phyloP scores from a whole-genome alignment of 176 grass and related monocot species.

The Avena sativa region DNA sequence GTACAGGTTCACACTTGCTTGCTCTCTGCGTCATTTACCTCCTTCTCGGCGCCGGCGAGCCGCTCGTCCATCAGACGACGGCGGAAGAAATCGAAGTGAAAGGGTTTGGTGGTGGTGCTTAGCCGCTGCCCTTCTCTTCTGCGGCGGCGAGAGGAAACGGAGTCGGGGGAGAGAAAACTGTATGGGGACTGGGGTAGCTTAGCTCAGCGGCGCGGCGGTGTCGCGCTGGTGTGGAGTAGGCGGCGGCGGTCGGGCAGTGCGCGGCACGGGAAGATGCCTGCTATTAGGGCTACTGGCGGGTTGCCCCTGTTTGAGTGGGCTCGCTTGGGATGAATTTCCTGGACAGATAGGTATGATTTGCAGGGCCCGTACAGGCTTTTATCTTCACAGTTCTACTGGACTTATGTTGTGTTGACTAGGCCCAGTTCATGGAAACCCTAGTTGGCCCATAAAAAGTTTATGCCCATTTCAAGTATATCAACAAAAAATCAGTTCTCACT shows the following conservation, averaged over 20 bases:
- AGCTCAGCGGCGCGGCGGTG: background rate
- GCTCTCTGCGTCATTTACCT: conserved; percentile 2
- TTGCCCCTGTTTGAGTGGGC: background rate
- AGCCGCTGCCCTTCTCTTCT: background rate
- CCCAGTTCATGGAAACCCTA: no score
- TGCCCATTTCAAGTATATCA: no score
- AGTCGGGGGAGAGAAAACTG: background rate
- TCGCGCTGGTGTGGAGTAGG: background rate
- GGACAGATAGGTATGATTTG: background rate
- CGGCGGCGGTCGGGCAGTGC: conserved; percentile 24
- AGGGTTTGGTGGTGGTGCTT: background rate
- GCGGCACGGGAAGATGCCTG: conserved; percentile 1
- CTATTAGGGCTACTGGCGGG: background rate
- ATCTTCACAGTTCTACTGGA: no score
- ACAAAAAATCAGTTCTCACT: no score
- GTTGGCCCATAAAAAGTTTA: no score
- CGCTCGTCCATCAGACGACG: conserved; percentile 41
- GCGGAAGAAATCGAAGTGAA: background rate
- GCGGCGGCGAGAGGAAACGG: background rate
- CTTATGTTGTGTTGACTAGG: no score
- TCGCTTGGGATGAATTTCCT: background rate
- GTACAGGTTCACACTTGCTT: background rate
- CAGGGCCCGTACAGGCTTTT: background rate
- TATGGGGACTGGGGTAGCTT: background rate
- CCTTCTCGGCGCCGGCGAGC: conserved; percentile 56